Conservation (phyloP, 768 basidiomycete species). For the Phaeotremella fagi region DNA sequence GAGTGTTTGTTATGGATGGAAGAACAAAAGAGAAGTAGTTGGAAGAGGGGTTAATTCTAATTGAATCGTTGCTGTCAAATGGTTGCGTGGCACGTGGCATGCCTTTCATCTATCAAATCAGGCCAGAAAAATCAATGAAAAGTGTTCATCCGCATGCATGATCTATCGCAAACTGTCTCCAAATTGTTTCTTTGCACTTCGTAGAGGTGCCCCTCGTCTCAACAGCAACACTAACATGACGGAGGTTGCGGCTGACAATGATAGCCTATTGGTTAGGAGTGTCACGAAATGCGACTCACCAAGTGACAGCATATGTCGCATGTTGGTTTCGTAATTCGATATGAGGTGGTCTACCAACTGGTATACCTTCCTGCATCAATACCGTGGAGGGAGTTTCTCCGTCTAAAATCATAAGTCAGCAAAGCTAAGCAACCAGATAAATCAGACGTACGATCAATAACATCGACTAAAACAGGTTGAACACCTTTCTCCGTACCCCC, state of each 20-base stretch:
- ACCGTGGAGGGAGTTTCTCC: conserved; percentile 52
- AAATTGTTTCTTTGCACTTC: not conserved
- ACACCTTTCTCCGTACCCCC: conserved; percentile 69
- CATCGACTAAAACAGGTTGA: conserved; percentile 84
- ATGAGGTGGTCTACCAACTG: conserved; percentile 73
- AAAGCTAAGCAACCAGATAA: not conserved
- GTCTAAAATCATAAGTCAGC: conserved; percentile 54
- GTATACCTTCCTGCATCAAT: conserved; percentile 61
- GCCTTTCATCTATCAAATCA: not conserved
- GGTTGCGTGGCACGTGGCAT: not conserved
- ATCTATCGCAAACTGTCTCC: not conserved
- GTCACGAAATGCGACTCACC: conserved; percentile 54
- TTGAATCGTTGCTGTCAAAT: no score
- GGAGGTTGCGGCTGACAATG: conserved; percentile 75
- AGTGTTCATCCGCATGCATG: not conserved
- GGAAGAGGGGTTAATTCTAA: no score
- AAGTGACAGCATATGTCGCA: conserved; percentile 89
- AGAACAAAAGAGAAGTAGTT: no score
- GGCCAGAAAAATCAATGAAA: not conserved
- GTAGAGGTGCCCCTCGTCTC: conserved; percentile 8
- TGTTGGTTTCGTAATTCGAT: conserved; percentile 91
- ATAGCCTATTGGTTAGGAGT: conserved; percentile 60
- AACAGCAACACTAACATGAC: conserved; percentile 56
- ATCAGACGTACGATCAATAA: conserved; percentile 70
- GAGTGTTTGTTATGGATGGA: no score